Percentiles rank a stretch among this genome's conserved stretches.
These are phyloP conservation scores for Aspergillus heteromorphus DNA, from an alignment of 495 filamentous ascomycete genomes.

Conservation along the genomic window DNA sequence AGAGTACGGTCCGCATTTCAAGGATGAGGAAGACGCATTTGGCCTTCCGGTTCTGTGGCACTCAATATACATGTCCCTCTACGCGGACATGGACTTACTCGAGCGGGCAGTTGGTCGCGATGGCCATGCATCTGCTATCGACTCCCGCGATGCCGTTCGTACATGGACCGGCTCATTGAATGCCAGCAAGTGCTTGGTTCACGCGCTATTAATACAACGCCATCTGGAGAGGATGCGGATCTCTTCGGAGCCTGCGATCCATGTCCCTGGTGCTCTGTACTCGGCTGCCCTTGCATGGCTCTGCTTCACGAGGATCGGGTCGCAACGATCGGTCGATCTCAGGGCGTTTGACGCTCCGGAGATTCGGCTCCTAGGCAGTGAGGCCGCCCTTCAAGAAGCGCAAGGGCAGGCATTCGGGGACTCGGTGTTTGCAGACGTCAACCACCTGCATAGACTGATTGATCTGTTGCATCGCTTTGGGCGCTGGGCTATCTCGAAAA, in stretches of 20 bases:
- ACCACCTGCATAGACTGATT: conserved; percentile 21
- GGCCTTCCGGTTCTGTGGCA: conserved; percentile 35
- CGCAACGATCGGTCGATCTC: conserved; percentile 4
- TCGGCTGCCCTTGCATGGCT: conserved; percentile 19
- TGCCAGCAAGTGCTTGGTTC: conserved; percentile 23
- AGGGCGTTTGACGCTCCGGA: conserved; percentile 19
- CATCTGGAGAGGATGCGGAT: conserved; percentile 21
- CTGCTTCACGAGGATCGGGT: conserved; percentile 14
- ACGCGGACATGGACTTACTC: conserved; percentile 27
- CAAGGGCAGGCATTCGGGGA: not conserved
- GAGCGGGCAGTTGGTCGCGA: conserved; percentile 26
- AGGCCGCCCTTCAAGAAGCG: not conserved
- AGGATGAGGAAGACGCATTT: conserved; percentile 8
- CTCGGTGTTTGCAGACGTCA: conserved; percentile 8
- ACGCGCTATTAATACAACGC: conserved; percentile 21
- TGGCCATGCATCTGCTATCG: conserved; percentile 5
- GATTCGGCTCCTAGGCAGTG: conserved; percentile 13
- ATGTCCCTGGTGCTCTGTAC: conserved; percentile 24
- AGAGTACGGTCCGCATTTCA: conserved; percentile 11
- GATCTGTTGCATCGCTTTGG: conserved; percentile 31
- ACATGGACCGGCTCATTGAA: conserved; percentile 16
- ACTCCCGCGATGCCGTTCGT: not conserved
- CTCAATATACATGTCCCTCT: conserved; percentile 26
- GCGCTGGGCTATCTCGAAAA: conserved; percentile 29
- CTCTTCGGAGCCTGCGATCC: conserved; percentile 26